Base-by-base conservation (phyloP, 2,329 filamentous ascomycete genomes). In the Ophiocordyceps camponoti-leonardi region DNA sequence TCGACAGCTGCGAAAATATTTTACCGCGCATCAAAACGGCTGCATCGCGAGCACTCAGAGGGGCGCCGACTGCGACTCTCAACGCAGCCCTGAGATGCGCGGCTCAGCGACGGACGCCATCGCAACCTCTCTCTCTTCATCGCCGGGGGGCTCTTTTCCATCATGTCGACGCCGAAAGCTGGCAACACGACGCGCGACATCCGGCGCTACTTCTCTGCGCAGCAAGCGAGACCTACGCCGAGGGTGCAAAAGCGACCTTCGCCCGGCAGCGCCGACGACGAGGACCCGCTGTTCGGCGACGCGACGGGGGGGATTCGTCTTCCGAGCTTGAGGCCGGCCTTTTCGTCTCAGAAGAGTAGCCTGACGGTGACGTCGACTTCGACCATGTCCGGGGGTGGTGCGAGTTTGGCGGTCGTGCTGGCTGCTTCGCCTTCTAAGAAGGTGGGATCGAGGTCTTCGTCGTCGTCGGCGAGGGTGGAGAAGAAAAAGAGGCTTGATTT, bases 361-460 rank as follows among this genome's bases (percentile, higher is more conserved):
- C 6, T 19, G 37, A 20, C 28, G 44, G 12, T 46, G 49, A 4
- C 52, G 44, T 11, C 35, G n/a, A 19, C 16, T 16, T 18, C n/a
- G 35, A 19, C 16, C 16, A 11, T n/a, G 31, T 14, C 31, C 11
- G 16, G 4, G 8, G 35, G 35, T 2, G 35, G n/a, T 11, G 30
- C 8, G 12, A 39, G n/a, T 6, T 46, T 59, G 16, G 49, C 51
- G 10, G 50, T 58, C 8, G 23, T 56, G 3, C 39, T 60, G 4
- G 49, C 44, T 19, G 44, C 33, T 13, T 47, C 54, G 10, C 51
- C 54, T 28, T 28, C 26, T 28, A 11, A 41, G 33, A n/a, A 31
- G 13, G 43, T 46, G 33, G 40, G 47, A 26, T n/a, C 44, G 46
- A 20, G 33, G 33, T 16, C n/a, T 2, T 19, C 35, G 10, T 18